Evolutionary conservation across 1,284 basidiomycete genomes (phyloP), one percentile per base, ranked within the genome.

Genomic region (Moesziomyces sp.): DNA sequence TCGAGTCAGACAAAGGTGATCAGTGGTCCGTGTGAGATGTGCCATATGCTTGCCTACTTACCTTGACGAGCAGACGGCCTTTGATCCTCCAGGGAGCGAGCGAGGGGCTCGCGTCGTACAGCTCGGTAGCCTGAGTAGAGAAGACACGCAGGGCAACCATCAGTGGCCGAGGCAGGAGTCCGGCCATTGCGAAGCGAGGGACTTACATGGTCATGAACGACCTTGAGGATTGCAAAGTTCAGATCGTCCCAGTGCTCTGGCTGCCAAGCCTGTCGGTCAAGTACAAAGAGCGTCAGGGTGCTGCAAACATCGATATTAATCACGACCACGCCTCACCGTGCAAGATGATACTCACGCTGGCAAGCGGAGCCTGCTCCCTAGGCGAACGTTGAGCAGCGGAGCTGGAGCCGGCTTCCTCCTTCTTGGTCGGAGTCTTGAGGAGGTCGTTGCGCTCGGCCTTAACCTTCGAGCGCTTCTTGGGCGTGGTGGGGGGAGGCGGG

Each of bases 141-240:
- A 43, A 34, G 7, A 19, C 4, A 24, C 21, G 19, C 6, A 5
- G 21, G n/a, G 4, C 24, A 23, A 19, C 6, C 6, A 34, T 40
- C 38, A 13, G 14, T 21, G 24, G 19, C 8, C 8, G 21, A 13
- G 14, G 28, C 16, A 34, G 13, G 24, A 34, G 16, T 30, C 38
- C 5, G 35, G 28, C 50, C 13, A 40, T n/a, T 10, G 18, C 30
- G 43, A 43, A 4, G 34, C 18, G n/a, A 43, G 24, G 10, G 8
- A 65, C 68, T 46, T 52, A 71, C 68, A 45, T 71, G 58, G 3
- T 65, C 68, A 18, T 51, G 58, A 3, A 46, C 55, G 21, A 71
- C 52, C 40, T 71, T 71, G 55, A 71, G 63, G 21, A 71, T 65
- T 43, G 68, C 68, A 58, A 71, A 71, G 62, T 71, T 71, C 58